Evolutionary conservation across 306 rosid genomes (phyloP), one percentile per base, ranked within the genome.

Genomic region (Pueraria montana): DNA sequence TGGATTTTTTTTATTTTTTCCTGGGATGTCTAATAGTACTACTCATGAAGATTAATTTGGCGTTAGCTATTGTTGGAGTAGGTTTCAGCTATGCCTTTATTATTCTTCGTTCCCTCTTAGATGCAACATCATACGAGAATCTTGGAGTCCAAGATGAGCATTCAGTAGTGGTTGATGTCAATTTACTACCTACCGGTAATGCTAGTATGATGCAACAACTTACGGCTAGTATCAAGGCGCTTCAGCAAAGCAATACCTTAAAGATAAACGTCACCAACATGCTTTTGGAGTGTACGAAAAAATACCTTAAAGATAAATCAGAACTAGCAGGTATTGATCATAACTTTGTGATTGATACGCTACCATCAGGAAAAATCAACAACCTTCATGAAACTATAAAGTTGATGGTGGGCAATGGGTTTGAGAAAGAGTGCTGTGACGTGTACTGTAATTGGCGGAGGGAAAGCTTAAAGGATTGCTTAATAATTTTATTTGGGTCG

Each of bases 391-490:
- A 94, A 79, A 91, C 88, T 9, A 92, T 89, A 32, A 91, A 88
- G 84, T 83, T 91, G 3, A 91, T 91, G 66, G 32, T 27, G 32
- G 84, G 80, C 0, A 86, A 90, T 4, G 93, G 96, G 8, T 90
- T 87, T 62, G 91, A 86, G 30, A 90, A 92, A 69, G 92, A 27
- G 87, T 91, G 92, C 72, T 84, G 88, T 0, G 91, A 91, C 18
- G 89, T 87, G 81, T 94, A 91, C 76, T 87, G 90, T 45, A 85
- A 83, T 72, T 89, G 89, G 87, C 81, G 97, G 79, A 85, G 93
- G 27, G 91, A 89, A 79, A 90, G 88, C 42, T 58, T 91, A n/a
- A n/a, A n/a, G n/a, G n/a, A n/a, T n/a, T n/a, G n/a, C n/a, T n/a
- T n/a, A n/a, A n/a, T n/a, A n/a, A n/a, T n/a, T n/a, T n/a, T n/a